phyloP scores from a whole-genome alignment of 257 asterid species.

The Mitragyna speciosa region DNA sequence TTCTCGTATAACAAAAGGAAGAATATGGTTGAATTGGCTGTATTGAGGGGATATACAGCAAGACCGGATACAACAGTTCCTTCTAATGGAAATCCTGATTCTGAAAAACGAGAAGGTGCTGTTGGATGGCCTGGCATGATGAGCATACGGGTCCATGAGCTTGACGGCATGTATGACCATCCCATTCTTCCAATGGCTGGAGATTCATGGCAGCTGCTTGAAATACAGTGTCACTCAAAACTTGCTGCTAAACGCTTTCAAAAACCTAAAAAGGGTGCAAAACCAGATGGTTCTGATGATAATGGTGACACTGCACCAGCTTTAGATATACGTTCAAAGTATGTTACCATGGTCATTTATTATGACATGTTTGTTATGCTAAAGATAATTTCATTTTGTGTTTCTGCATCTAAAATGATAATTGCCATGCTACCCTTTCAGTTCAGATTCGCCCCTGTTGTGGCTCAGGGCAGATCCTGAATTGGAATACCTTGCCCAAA shows the following conservation, averaged over 20 bases:
- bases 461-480: constrained; percentile 99
- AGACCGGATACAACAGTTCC: constrained; percentile 58
- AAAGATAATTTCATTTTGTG: constrained; percentile 5
- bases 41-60: constrained; percentile 85
- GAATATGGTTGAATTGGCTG: constrained; percentile 91
- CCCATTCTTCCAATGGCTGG: constrained; percentile 98
- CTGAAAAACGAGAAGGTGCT: constrained; percentile 80
- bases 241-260: constrained; percentile 98
- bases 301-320: constrained; percentile 66
- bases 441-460: constrained; percentile 92
- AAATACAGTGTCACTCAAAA: constrained; percentile 94
- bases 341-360: constrained; percentile 27
- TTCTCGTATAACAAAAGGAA: constrained; percentile 94
- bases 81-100: constrained; percentile 58
- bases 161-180: constrained; percentile 99
- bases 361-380: not conserved
- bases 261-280: constrained; percentile 82
- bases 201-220: constrained; percentile 94
- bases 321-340: constrained; percentile 73
- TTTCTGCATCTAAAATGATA: constrained; percentile 8
- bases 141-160: constrained; percentile 97
- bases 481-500: constrained; percentile 95
- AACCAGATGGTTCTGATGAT: constrained; percentile 98
- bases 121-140: constrained; percentile 99
- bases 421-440: constrained; percentile 38